Evolutionary conservation across 2,329 filamentous ascomycete species (phyloP), one percentile per base, ranked within the genome.

Genomic region (Aspergillus aculeatus): DNA sequence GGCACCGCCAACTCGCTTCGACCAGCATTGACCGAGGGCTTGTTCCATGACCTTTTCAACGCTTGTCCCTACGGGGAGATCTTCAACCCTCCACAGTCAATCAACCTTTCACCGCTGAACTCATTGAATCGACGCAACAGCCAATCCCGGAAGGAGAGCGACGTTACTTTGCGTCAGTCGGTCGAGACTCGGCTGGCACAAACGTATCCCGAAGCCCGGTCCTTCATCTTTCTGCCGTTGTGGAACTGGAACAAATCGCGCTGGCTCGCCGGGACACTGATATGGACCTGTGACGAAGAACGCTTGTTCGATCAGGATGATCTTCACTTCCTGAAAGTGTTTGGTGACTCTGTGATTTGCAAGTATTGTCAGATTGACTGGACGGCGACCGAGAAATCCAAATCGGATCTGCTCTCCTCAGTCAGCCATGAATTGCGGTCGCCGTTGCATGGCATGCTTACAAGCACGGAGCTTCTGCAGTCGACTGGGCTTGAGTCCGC

Each of bases 361-460:
- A 72, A 75, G 47, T 69, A 75, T 16, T 69, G 71, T 12, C 69
- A 73, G 11, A 62, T 73, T 12, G 68, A 76, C n/a, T 72, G 71
- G 60, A 67, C 56, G 3, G 64, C 69, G 2, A 70, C 68, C 1
- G 80, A 83, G 41, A 76, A 77, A 54, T 77, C 80, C 10, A 84
- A 85, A 60, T 77, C 78, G 0, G 81, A 83, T 12, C 82, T 85
- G 48, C 77, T 85, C 16, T 78, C 79, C 0, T 80, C 78, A 0
- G 81, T 84, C 26, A 81, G 77, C 29, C 83, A 84, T 63, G 83
- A 85, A 61, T 71, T 84, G 7, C 73, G 81, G 4, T 78, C 69
- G 38, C 83, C 76, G 23, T 69, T 79, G 41, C 83, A 80, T 56
- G 81, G 78, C 29, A 77, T 80, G 35, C 70, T 81, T 16, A 81